Percentiles rank a stretch among this genome's conserved stretches.
phyloP scores from a whole-genome alignment of 106 monocot species.

The Platanthera guangdongensis region DNA sequence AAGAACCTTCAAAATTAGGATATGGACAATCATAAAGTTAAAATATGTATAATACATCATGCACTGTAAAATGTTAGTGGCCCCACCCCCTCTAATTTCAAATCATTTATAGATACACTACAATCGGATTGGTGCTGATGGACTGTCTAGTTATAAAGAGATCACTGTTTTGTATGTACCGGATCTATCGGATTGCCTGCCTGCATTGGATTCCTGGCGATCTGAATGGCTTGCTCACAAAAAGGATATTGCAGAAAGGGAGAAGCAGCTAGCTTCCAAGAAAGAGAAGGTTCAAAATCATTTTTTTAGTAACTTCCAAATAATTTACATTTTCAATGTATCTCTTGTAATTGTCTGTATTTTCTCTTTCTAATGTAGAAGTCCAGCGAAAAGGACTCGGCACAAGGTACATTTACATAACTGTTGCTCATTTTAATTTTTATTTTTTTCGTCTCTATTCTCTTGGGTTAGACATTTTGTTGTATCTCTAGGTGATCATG shows the following conservation, averaged over 20 bases:
- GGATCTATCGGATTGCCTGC: slow-evolving; percentile 72
- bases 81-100: neutral
- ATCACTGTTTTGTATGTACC: slow-evolving; percentile 82
- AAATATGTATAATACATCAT: neutral
- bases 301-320: neutral
- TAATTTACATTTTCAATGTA: neutral
- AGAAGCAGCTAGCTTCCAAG: slow-evolving; percentile 22
- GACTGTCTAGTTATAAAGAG: slow-evolving; percentile 80
- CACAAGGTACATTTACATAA: slow-evolving; percentile 27
- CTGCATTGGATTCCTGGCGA: slow-evolving; percentile 80
- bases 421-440: no score
- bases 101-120: slow-evolving; percentile 69
- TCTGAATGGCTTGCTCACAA: slow-evolving; percentile 54
- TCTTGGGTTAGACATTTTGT: neutral
- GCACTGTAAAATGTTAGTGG: neutral
- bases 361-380: slow-evolving; percentile 24
- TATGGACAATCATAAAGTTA: no score
- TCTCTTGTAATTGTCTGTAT: neutral
- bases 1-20: no score
- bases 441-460: neutral
- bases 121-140: slow-evolving; percentile 75
- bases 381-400: slow-evolving; percentile 30
- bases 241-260: slow-evolving; percentile 32
- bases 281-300: slow-evolving; percentile 38
- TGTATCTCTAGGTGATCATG: slow-evolving; percentile 22